These are phyloP conservation scores for Akanthomyces muscarius DNA, from an alignment of 2,329 filamentous ascomycete species.

Conservation along the genomic window DNA sequence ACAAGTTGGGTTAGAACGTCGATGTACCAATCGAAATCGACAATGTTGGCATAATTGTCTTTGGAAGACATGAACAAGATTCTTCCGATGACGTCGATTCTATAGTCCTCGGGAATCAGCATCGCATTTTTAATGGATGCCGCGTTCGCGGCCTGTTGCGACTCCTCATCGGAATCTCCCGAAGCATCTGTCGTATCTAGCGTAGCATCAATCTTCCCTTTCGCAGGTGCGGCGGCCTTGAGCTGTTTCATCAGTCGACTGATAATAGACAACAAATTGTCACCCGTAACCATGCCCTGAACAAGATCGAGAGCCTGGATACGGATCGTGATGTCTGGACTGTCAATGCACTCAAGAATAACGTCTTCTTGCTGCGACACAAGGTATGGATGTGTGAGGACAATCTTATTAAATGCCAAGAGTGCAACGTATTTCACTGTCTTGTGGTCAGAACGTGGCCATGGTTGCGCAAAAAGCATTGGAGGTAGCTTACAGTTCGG, in stretches of 20 bases:
- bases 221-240: slow-evolving; percentile 55
- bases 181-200: slow-evolving; percentile 43
- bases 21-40: slow-evolving; percentile 97
- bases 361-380: slow-evolving; percentile 94
- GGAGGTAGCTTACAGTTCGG: slow-evolving; percentile 67
- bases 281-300: slow-evolving; percentile 86
- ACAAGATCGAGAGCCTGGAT: slow-evolving; percentile 89
- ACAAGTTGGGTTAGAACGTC: slow-evolving; percentile 84
- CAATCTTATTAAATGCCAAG: slow-evolving; percentile 93
- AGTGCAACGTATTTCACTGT: slow-evolving; percentile 95
- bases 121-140: slow-evolving; percentile 41
- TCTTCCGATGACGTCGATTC: slow-evolving; percentile 72
- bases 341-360: slow-evolving; percentile 93
- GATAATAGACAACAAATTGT: slow-evolving; percentile 80
- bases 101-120: slow-evolving; percentile 81
- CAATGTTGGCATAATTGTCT: slow-evolving; percentile 79
- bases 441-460: slow-evolving; percentile 18
- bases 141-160: slow-evolving; percentile 39
- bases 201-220: slow-evolving; percentile 40
- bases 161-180: slow-evolving; percentile 49
- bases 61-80: slow-evolving; percentile 87
- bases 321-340: slow-evolving; percentile 91
- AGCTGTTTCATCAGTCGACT: slow-evolving; percentile 85
- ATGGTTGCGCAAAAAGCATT: background rate
- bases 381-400: slow-evolving; percentile 78